Base-by-base conservation (phyloP, 139 green algal species). In the Chlorella sp. region DNA sequence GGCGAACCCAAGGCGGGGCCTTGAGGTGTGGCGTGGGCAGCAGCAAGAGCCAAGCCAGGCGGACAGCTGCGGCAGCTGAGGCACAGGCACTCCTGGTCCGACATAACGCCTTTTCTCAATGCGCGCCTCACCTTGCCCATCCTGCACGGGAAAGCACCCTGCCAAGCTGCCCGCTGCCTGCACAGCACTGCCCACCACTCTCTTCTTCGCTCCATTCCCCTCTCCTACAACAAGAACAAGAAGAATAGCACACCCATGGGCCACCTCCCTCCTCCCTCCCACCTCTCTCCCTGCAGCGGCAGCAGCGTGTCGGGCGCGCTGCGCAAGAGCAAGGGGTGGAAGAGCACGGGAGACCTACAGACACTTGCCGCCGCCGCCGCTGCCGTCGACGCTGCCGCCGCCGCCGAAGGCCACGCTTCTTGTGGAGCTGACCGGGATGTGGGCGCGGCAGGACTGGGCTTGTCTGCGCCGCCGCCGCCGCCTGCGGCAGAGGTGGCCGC, bases 321-420 rank as follows among this genome's bases (percentile, higher is more conserved):
- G 82, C 11, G 61, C 34, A 32, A 34, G 18, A 77, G 39, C 53
- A 87, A 66, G 79, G 79, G 28, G 39, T 66, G 82, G 53, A 76
- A 26, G 60, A 87, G 82, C 82, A 87, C 82, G 34, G 82, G 82
- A 26, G 82, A 87, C 60, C 82, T 87, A 60, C 82, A 77, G 60
- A 61, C 82, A 18, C 82, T 87, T 7, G 82, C 60, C 26, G 82
- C 82, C 16, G 79, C 32, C 32, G 64, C 5, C 64, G 64, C 64
- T 14, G 64, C 16, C 64, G 24, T 9, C 64, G 64, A 71, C 64
- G 11, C 21, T 71, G 64, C 2, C 64, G 2, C 21, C 64, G 14
- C 60, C 60, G 60, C 18, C 15, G 15, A 68, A 14, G 18, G 18
- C 60, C 15, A 18, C 60, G 60, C 60, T 26, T 68, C 60, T n/a